Evolutionary conservation across 345 rosid genomes (phyloP).

Genomic region (Linum lewisii): DNA sequence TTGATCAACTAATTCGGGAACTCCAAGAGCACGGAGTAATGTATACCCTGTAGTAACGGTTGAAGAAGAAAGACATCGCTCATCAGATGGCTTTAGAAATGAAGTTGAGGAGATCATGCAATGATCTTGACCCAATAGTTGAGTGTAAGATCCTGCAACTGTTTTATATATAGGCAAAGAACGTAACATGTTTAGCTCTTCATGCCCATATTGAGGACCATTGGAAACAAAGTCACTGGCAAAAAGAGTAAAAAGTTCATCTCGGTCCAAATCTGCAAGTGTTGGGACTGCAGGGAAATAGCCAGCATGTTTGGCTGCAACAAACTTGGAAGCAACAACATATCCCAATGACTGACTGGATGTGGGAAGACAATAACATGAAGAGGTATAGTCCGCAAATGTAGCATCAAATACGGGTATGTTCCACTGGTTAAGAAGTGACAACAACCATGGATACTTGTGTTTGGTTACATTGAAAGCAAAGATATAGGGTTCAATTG

Average conservation of each 20-base stretch:
- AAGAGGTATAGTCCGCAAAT: conserved; percentile 64
- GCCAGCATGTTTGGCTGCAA: conserved; percentile 64
- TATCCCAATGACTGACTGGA: conserved; percentile 64
- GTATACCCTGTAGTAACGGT: conserved; percentile 52
- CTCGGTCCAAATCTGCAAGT: conserved; percentile 48
- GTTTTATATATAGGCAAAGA: conserved; percentile 81
- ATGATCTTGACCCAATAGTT: conserved; percentile 44
- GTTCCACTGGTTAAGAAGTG: conserved; percentile 73
- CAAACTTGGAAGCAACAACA: conserved; percentile 77
- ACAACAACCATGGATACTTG: conserved; percentile 67
- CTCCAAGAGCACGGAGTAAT: conserved; percentile 71
- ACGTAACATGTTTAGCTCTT: conserved; percentile 63
- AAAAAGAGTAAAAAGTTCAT: conserved; percentile 66
- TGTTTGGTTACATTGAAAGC: conserved; percentile 44
- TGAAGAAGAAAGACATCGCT: conserved; percentile 55
- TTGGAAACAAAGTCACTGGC: conserved; percentile 56
- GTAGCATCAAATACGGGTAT: conserved; percentile 67
- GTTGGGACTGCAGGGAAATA: conserved; percentile 53
- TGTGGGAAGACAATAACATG: conserved; percentile 58
- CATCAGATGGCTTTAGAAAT: conserved; percentile 69
- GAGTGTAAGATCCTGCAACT: conserved; percentile 52
- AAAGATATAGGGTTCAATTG: conserved; percentile 33
- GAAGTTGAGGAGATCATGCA: conserved; percentile 72
- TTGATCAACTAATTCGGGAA: conserved; percentile 66
- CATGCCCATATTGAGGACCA: conserved; percentile 48